Evolutionary conservation across 306 rosid genomes (phyloP).

Genomic region (Prunus davidiana): DNA sequence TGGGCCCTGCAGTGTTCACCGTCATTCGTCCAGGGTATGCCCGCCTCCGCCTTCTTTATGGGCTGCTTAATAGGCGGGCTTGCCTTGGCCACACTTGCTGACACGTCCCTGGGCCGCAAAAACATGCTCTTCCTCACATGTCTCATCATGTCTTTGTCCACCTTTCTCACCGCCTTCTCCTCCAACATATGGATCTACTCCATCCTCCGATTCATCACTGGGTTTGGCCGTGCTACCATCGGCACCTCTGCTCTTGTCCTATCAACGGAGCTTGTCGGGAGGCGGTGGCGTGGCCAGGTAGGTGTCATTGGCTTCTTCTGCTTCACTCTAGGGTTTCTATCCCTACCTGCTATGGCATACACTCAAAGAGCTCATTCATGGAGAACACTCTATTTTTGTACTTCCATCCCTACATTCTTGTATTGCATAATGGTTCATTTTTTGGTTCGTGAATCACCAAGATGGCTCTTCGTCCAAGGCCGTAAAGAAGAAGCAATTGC

Average conservation of each 20-base stretch:
- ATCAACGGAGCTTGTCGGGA: conserved; percentile 57
- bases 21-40: conserved; percentile 36
- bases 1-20: conserved; percentile 42
- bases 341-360: conserved; percentile 51
- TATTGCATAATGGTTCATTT: conserved; percentile 30
- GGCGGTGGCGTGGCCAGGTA: conserved; percentile 39
- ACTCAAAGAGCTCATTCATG: conserved; percentile 31
- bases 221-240: conserved; percentile 49
- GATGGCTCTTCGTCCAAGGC: conserved; percentile 61
- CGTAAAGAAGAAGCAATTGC: conserved; percentile 45
- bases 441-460: conserved; percentile 52
- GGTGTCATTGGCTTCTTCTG: conserved; percentile 47
- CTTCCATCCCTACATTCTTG: conserved; percentile 42
- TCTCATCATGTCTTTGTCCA: conserved; percentile 47
- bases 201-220: conserved; percentile 31
- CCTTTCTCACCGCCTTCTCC: conserved; percentile 42
- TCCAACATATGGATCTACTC: conserved; percentile 54
- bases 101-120: conserved; percentile 56
- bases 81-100: conserved; percentile 46
- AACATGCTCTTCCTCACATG: conserved; percentile 49
- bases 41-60: conserved; percentile 54
- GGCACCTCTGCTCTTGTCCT: conserved; percentile 58
- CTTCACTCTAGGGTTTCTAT: conserved; percentile 57
- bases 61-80: conserved; percentile 60
- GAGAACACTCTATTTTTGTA: conserved; percentile 52